These are phyloP conservation scores for Trametes gibbosa DNA, from an alignment of 768 basidiomycete genomes.

Conservation along the genomic window DNA sequence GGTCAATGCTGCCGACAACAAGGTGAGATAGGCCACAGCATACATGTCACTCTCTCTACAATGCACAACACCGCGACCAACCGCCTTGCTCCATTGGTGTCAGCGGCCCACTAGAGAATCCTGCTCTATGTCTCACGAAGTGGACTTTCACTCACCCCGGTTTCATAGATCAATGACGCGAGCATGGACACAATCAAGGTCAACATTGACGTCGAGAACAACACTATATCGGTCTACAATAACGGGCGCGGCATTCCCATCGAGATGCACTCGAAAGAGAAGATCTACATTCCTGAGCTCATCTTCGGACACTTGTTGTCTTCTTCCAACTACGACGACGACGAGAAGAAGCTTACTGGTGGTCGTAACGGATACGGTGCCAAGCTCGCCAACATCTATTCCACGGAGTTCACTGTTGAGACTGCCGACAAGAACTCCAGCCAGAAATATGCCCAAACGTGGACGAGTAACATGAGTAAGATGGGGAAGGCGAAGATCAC, in stretches of 20 bases:
- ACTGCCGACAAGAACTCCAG: conserved; percentile 84
- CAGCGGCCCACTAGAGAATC: background rate
- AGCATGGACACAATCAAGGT: conserved; percentile 92
- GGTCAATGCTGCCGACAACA: conserved; percentile 99
- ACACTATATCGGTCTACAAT: conserved; percentile 90
- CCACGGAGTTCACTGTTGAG: conserved; percentile 91
- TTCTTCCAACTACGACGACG: conserved; percentile 96
- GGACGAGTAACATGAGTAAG: conserved; percentile 89
- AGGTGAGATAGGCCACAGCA: conserved; percentile 49
- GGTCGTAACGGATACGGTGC: conserved; percentile 99
- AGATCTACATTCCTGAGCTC: conserved; percentile 93
- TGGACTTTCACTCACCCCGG: background rate
- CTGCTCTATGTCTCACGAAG: background rate
- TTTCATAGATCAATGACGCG: conserved; percentile 78
- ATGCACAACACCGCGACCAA: background rate
- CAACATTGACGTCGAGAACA: conserved; percentile 78
- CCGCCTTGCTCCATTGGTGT: background rate
- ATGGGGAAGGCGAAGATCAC: conserved; percentile 92
- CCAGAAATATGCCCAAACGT: conserved; percentile 95
- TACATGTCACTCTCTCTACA: background rate
- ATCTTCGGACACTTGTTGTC: conserved; percentile 96
- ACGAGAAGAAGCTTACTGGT: conserved; percentile 97
- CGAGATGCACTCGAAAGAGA: conserved; percentile 90
- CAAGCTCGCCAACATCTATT: conserved; percentile 98
- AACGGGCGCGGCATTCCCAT: conserved; percentile 96